phyloP scores from a whole-genome alignment of 2,329 filamentous ascomycete genomes.

The Aspergillus cejpii region DNA sequence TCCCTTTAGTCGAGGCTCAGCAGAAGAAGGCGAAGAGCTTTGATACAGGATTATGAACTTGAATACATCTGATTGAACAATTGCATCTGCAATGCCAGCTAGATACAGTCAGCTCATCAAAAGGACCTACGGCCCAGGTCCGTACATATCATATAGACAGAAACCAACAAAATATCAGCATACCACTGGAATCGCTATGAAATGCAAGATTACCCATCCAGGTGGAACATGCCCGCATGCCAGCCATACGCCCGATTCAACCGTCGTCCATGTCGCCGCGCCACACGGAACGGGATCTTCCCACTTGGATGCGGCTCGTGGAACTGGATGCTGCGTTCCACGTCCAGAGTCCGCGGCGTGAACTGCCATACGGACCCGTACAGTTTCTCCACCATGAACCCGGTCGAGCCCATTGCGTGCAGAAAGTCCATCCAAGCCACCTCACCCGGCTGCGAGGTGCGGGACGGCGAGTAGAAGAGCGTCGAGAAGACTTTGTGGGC shows the following conservation, averaged over 20 bases:
- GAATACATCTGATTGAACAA: too few relatives aligned
- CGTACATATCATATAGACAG: too few relatives aligned
- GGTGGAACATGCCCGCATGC: conserved; percentile 45
- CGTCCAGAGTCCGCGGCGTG: conserved; percentile 37
- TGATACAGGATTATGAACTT: too few relatives aligned
- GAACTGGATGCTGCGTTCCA: conserved; percentile 50
- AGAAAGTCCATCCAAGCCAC: conserved; percentile 50
- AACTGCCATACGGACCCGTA: conserved; percentile 59
- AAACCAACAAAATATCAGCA: too few relatives aligned
- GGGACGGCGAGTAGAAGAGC: conserved; percentile 37
- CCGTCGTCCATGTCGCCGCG: conserved; percentile 45
- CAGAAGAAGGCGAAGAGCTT: too few relatives aligned
- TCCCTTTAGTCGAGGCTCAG: too few relatives aligned
- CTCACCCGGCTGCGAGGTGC: conserved; percentile 41
- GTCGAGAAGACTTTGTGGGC: conserved; percentile 40
- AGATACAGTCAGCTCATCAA: too few relatives aligned
- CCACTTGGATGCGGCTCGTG: conserved; percentile 53
- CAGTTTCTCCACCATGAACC: conserved; percentile 51
- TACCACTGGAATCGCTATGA: too few relatives aligned
- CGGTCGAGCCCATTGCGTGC: conserved; percentile 46
- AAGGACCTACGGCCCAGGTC: too few relatives aligned
- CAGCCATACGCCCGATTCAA: conserved; percentile 49
- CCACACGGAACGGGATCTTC: conserved; percentile 47
- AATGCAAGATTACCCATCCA: too few relatives aligned
- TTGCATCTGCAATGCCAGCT: too few relatives aligned